Base-by-base conservation (phyloP, 176 grass and related monocot species). In the Leersia perrieri region DNA sequence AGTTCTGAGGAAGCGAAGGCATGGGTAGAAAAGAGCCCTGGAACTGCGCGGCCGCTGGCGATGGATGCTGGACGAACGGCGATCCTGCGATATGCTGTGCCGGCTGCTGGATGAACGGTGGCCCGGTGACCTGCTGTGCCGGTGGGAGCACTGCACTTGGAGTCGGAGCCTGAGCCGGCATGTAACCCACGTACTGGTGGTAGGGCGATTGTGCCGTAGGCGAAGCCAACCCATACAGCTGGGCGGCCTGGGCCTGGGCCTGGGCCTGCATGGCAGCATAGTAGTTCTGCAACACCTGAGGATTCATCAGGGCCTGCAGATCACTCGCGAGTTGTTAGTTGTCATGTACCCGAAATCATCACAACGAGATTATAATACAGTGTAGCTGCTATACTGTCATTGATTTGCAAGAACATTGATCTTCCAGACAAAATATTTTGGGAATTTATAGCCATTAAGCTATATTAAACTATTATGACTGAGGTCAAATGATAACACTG, bases 211-310 rank as follows among this genome's bases (percentile, higher is more conserved):
- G 15, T 18, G 30, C 36, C 1, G 88, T 34, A 0, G 83, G 78
- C 70, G 91, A 88, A 16, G 87, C 63, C 23, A 86, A 33, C 23
- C 92, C 93, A 3, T 95, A 95, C 13, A 91, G 8, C 58, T 93
- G 93, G n/a, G n/a, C n/a, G 5, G 53, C 53, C 9, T 58, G 53
- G 5, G 53, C 53, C 9, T 58, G 53, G 5, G 53, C 53, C 9
- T 58, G 53, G 5, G 53, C 53, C 9, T 58, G 53, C 53, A n/a
- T 2, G 14, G n/a, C 49, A 18, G 81, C 80, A 9, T 93, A 93
- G 72, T 93, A 99, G 41, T 68, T 90, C 74, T 87, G 84, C 34
- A 88, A 20, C 87, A 87, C 36, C 27, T 89, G 90, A 76, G 75
- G 58, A 45, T 65, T 90, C 86, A 81, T 85, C 22, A 93, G 11